A percentile compares a stretch with the other conserved stretches of the same genome.
Conservation (phyloP, 2,329 filamentous ascomycete genomes). For the Fusarium bulbicola region DNA sequence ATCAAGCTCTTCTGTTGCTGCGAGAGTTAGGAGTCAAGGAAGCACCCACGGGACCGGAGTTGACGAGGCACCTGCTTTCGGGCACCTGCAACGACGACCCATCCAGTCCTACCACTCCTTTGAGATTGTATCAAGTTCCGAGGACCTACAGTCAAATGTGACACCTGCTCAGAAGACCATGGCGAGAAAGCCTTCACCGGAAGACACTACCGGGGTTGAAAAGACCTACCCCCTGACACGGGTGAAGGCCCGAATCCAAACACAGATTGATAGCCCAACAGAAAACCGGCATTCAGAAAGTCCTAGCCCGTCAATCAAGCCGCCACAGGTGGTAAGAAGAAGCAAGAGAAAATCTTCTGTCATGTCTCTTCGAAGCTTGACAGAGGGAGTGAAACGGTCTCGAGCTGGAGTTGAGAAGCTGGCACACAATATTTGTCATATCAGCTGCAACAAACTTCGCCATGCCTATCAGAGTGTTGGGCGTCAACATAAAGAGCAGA, state of each 20-base stretch:
- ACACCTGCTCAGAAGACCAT: constrained; percentile 15
- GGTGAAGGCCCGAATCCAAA: constrained; percentile 20
- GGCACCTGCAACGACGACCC: constrained; percentile 40
- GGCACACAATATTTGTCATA: constrained; percentile 42
- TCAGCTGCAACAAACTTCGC: constrained; percentile 39
- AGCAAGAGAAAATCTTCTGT: constrained; percentile 29
- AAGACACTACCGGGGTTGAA: background rate
- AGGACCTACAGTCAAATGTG: constrained; percentile 32
- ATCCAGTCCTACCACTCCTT: constrained; percentile 38
- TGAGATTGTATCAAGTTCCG: constrained; percentile 41
- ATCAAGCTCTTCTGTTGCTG: constrained; percentile 34
- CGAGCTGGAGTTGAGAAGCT: constrained; percentile 39
- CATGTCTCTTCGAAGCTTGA: constrained; percentile 25
- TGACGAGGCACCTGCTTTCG: constrained; percentile 40
- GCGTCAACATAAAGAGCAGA: constrained; percentile 39
- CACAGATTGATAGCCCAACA: constrained; percentile 38
- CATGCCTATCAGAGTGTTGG: constrained; percentile 42
- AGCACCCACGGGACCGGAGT: constrained; percentile 32
- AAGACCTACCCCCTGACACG: background rate
- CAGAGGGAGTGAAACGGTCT: constrained; percentile 36
- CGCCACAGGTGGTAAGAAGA: constrained; percentile 11
- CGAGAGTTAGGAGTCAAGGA: constrained; percentile 12
- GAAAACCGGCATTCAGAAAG: constrained; percentile 32
- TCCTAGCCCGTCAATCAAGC: constrained; percentile 14
- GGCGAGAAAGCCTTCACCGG: background rate